Base-by-base conservation (phyloP, 768 basidiomycete genomes). In the Rhizopogon sp. region DNA sequence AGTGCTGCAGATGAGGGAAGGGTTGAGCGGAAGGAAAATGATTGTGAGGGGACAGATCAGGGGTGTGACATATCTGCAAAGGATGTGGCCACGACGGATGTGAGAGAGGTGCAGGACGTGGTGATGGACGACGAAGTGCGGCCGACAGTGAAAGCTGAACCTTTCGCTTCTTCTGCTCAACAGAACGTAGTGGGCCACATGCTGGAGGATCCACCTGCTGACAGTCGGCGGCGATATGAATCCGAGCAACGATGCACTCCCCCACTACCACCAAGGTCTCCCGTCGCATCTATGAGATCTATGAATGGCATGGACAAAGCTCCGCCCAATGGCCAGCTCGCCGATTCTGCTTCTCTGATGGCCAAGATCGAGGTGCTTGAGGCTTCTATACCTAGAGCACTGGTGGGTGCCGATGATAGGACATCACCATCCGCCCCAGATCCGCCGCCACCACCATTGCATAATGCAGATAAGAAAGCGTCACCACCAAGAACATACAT, bases 71-170 rank as follows among this genome's bases (percentile, higher is more conserved):
- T 47, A 11, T 5, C 35, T 37, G 35, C 13, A 10, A 37, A 37
- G 43, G 28, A 52, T 9, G 16, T 20, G 39, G 8, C 40, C 16
- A 20, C 20, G 41, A n/a, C 40, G 3, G 44, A 14, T 52, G 16
- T 16, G 9, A 22, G 2, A 22, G 52, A 58, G 5, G 60, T 37
- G 14, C 57, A 47, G 33, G 61, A 58, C 25, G 61, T 50, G 41
- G 49, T 46, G 50, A 54, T 55, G 60, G n/a, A 47, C 14, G 58
- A 56, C 6, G 55, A 6, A 33, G 52, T 46, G 47, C 49, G 46
- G 28, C 56, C 37, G 7, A 41, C 39, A 11, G 33, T 41, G 31
- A 47, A 35, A 20, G 52, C 35, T 3, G 52, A 53, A 43, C 43
- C 41, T 33, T 8, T n/a, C 16, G 2, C 31, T 35, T 25, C 29